Evolutionary conservation across 805 yeast species (phyloP).

Genomic region (Maudiozyma turicensis): DNA sequence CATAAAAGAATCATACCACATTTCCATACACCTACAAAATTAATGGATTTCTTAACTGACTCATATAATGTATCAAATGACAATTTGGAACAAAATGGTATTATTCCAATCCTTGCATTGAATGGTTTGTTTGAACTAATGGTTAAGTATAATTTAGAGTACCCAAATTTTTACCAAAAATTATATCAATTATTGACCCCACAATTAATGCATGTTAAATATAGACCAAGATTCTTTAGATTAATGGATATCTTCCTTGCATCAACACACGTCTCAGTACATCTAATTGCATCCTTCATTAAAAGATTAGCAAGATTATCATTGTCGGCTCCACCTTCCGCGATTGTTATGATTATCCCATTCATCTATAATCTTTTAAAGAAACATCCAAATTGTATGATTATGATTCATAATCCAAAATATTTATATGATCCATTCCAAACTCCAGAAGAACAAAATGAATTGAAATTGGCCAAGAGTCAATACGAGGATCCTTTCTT

Average conservation of each 20-base stretch:
- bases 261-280: slow-evolving; percentile 78
- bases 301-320: slow-evolving; percentile 70
- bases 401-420: slow-evolving; percentile 53
- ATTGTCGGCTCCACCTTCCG: slow-evolving; percentile 75
- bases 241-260: slow-evolving; percentile 75
- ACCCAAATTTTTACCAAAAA: slow-evolving; percentile 80
- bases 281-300: slow-evolving; percentile 80
- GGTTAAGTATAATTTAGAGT: slow-evolving; percentile 74
- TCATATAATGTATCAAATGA: slow-evolving; percentile 45
- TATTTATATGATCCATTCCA: slow-evolving; percentile 22
- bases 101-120: slow-evolving; percentile 66
- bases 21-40: slow-evolving; percentile 63
- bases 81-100: slow-evolving; percentile 34
- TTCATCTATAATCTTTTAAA: slow-evolving; percentile 81
- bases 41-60: slow-evolving; percentile 92
- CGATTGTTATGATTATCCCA: slow-evolving; percentile 81
- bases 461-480: slow-evolving; percentile 10
- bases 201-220: slow-evolving; percentile 61
- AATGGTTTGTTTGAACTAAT: slow-evolving; percentile 83
- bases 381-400: slow-evolving; percentile 91
- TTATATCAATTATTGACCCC: slow-evolving; percentile 74
- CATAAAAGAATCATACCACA: slow-evolving; percentile 82
- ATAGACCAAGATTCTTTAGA: slow-evolving; percentile 81
- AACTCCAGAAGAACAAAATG: slow-evolving; percentile 20
- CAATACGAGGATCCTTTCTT: slow-evolving; percentile 58